Evolutionary conservation across 805 yeast species (phyloP), one percentile per base, ranked within the genome.

Genomic region (Cyberlindnera mississippiensis): DNA sequence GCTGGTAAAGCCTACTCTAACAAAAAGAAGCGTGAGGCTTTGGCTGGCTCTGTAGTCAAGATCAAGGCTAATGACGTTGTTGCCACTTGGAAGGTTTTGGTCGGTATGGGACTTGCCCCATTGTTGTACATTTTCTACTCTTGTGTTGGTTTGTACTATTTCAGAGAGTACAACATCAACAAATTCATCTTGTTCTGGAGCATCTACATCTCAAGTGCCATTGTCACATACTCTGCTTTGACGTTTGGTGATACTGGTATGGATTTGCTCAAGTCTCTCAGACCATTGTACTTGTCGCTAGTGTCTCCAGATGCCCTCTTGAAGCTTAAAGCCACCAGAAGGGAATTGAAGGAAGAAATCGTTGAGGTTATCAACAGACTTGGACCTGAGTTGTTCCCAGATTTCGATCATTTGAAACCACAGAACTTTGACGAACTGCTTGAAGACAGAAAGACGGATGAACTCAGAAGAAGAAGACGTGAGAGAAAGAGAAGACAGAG

Each of bases 31-130:
- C 69, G 64, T 43, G 74, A 77, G 35, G 99, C 98, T 0, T 70
- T 93, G 46, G 90, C 89, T 10, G 82, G 75, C 7, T 89, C 97
- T 0, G 75, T 89, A 0, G 99, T 93, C 17, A 93, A 93, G 61
- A 82, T 93, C 46, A 80, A 81, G 57, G 99, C 96, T 14, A 83
- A 80, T 43, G 99, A 93, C 62, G 97, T 93, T 19, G 76, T 93
- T 45, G 98, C 98, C 2, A 90, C 98, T 2, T 93, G 99, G 99
- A 93, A 93, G 63, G 82, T 93, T 35, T 69, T 93, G 49, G 88
- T 91, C 30, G 80, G 90, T 27, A 75, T 93, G 76, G 95, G 91
- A 5, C 66, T 87, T 40, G 95, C 97, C 0, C 99, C 99, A 3
- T 61, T 87, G 32, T 67, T 93, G 22, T 93, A 91, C 68, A 77